Conservation (phyloP, 345 rosid species). For the Ricinus communis region DNA sequence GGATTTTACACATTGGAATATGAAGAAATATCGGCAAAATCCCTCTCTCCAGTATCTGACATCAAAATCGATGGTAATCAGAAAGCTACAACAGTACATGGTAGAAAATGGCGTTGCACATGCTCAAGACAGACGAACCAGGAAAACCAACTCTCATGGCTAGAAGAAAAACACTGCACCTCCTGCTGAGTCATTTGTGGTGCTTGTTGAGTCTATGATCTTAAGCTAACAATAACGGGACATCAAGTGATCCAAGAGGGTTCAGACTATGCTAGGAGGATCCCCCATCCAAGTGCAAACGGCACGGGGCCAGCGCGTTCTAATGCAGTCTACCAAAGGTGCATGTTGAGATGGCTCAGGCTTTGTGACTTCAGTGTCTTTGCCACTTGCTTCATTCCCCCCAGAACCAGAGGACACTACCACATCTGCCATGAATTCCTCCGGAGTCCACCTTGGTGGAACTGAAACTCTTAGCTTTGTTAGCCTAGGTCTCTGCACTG, state of each 20-base stretch:
- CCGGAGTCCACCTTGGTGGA: conserved; percentile 99
- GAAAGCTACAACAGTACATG: conserved; percentile 29
- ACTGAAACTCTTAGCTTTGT: conserved; percentile 89
- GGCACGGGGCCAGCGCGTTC: conserved; percentile 94
- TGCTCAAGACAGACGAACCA: conserved; percentile 11
- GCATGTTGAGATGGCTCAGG: conserved; percentile 84
- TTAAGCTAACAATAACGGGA: not conserved
- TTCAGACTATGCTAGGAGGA: conserved; percentile 94
- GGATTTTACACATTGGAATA: conserved; percentile 28
- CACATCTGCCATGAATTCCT: conserved; percentile 82
- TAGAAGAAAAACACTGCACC: not conserved
- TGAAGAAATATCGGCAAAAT: conserved; percentile 9
- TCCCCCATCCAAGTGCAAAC: conserved; percentile 90
- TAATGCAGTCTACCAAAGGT: conserved; percentile 87
- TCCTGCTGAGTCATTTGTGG: not conserved
- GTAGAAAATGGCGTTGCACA: conserved; percentile 16
- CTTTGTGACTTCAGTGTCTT: conserved; percentile 60
- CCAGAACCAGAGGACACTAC: conserved; percentile 43
- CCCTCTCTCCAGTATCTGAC: conserved; percentile 11
- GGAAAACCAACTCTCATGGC: conserved; percentile 16
- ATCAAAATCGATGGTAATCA: conserved; percentile 29
- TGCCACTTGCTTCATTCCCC: conserved; percentile 36
- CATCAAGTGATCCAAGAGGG: conserved; percentile 1
- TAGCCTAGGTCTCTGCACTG: conserved; percentile 89
- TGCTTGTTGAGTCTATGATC: not conserved